Conservation (phyloP, 2,329 filamentous ascomycete genomes). For the Neonectria neomacrospora region DNA sequence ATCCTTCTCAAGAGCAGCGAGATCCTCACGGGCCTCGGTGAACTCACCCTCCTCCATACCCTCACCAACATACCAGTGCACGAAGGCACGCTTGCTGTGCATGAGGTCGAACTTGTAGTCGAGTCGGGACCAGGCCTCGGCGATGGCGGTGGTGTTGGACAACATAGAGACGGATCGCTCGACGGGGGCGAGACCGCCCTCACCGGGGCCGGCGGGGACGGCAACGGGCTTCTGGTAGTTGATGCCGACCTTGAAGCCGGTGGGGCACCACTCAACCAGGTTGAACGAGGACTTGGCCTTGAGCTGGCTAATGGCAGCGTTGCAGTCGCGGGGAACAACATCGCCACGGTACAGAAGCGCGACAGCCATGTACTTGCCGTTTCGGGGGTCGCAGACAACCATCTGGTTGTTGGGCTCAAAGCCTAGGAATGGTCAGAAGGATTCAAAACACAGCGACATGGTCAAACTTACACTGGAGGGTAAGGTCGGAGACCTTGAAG, state of each 20-base stretch:
- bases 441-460: neutral
- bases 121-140: slow-evolving; percentile 77
- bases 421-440: slow-evolving; percentile 57
- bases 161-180: slow-evolving; percentile 76
- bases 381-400: slow-evolving; percentile 79
- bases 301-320: slow-evolving; percentile 71
- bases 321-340: slow-evolving; percentile 76
- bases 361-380: slow-evolving; percentile 82
- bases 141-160: slow-evolving; percentile 79
- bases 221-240: slow-evolving; percentile 76
- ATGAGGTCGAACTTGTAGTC: slow-evolving; percentile 82
- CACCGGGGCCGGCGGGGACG: slow-evolving; percentile 63
- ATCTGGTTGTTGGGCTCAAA: slow-evolving; percentile 85
- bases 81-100: slow-evolving; percentile 82
- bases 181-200: slow-evolving; percentile 70
- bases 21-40: slow-evolving; percentile 85
- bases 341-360: slow-evolving; percentile 78
- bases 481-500: slow-evolving; percentile 84
- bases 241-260: slow-evolving; percentile 80
- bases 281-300: slow-evolving; percentile 80
- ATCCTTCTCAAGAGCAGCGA: slow-evolving; percentile 86
- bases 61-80: slow-evolving; percentile 86
- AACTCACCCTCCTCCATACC: slow-evolving; percentile 95
- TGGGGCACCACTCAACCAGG: slow-evolving; percentile 80
- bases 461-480: slow-evolving; percentile 72